Conservation (phyloP, 345 rosid genomes). For the Citrus inodora region DNA sequence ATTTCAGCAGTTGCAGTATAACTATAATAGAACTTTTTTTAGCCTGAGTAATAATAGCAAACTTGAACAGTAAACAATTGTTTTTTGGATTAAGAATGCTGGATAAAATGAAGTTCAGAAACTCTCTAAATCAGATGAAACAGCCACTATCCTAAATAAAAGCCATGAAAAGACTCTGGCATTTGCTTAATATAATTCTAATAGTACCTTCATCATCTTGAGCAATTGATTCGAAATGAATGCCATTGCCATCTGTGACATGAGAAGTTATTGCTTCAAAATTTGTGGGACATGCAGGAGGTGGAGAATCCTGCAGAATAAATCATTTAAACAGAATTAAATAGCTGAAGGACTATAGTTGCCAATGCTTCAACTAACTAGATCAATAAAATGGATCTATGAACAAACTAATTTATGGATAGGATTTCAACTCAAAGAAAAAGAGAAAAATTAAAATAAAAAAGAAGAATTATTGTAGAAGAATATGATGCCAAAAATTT, state of each 20-base stretch:
- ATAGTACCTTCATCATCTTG: constrained; percentile 33
- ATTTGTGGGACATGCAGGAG: constrained; percentile 30
- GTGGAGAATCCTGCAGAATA: constrained; percentile 32
- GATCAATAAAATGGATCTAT: not conserved
- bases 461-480: not conserved
- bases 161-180: not conserved
- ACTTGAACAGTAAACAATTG: not conserved
- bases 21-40: no score
- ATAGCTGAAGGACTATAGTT: not conserved
- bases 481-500: not conserved
- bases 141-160: not conserved
- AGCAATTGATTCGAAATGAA: constrained; percentile 32
- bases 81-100: not conserved
- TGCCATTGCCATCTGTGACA: constrained; percentile 37
- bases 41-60: not conserved
- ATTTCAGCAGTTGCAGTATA: not conserved
- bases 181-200: not conserved
- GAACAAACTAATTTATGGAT: not conserved
- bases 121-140: not conserved
- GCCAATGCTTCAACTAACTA: not conserved
- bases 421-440: not conserved
- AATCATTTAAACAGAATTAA: not conserved
- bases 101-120: not conserved
- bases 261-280: constrained; percentile 72
- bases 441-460: no score